Evolutionary conservation across 305 asterid species (phyloP), one percentile per base, ranked within the genome.

Genomic region (Rubia tinctorum): DNA sequence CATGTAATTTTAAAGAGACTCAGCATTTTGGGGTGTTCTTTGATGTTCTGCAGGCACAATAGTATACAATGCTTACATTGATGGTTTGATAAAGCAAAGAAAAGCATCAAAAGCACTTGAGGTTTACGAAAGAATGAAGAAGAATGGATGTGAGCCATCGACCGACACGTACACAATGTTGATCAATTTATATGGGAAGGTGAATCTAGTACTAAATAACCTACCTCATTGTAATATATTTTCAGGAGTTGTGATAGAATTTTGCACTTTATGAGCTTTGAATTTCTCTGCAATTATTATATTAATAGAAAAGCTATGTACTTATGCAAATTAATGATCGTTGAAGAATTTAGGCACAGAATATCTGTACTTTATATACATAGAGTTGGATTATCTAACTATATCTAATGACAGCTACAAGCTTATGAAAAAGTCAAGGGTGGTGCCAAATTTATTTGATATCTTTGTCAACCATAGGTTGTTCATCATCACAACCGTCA

Each of bases 161-260:
- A 79, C 86, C n/a, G 93, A 88, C 74, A 93, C 98, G 77, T 91
- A 91, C 72, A 93, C 98, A 44, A 76, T 88, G 98, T 73, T 93
- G 84, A 93, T 93, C 84, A 93, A 89, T 82, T 79, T 90, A 73
- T 90, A 86, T 66, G 98, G 98, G 73, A 92, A 92, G 96, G 96
- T 90, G 71, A 80, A 61, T 20, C 34, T 1, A 25, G 53, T 34
- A 34, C 39, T 34, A 34, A 34, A 34, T 18, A 53, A 27, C 30
- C 30, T 27, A 27, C 30, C 30, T 2, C 30, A 27, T 27, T 27
- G 30, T 27, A 27, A n/a, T 53, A 18, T 11, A 17, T 53, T 25
- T 11, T 62, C 2, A 27, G 69, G 15, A 71, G 47, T n/a, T 27
- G 0, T 8, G 20, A 71, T 11, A 15, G 3, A 27, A 34, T 17